Percentiles rank a stretch among this genome's conserved stretches.
These are phyloP conservation scores for Pisolithus sp. DNA, from an alignment of 768 basidiomycete genomes.

Conservation along the genomic window DNA sequence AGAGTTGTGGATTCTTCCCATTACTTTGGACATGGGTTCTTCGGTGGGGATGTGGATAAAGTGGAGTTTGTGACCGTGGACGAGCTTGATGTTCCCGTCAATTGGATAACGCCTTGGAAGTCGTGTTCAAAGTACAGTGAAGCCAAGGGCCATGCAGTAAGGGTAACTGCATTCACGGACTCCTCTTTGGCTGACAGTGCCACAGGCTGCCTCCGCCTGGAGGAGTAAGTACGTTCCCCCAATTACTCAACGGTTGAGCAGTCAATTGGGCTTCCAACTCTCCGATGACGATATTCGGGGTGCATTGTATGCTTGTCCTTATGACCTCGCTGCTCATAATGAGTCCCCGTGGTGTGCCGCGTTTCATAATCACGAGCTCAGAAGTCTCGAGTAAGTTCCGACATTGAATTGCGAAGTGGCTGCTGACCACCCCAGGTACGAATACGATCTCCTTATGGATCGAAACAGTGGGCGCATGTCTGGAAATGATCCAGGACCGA, in stretches of 20 bases:
- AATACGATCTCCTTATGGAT: slow-evolving; percentile 35
- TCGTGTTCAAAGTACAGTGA: slow-evolving; percentile 27
- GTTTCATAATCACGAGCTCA: slow-evolving; percentile 31
- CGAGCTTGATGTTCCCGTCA: slow-evolving; percentile 31
- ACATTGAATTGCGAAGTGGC: neutral
- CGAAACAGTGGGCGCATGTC: slow-evolving; percentile 31
- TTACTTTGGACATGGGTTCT: slow-evolving; percentile 36
- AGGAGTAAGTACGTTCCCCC: slow-evolving; percentile 28
- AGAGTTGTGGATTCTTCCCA: slow-evolving; percentile 35
- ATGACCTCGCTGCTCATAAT: slow-evolving; percentile 32
- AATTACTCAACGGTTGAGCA: slow-evolving; percentile 31
- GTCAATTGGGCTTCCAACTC: slow-evolving; percentile 27
- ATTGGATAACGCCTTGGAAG: slow-evolving; percentile 38
- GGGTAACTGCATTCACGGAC: neutral
- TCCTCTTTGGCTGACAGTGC: neutral
- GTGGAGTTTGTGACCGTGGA: slow-evolving; percentile 24
- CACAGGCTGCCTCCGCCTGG: slow-evolving; percentile 25
- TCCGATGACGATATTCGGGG: slow-evolving; percentile 32
- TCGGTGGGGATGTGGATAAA: slow-evolving; percentile 26
- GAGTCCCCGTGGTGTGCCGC: slow-evolving; percentile 36
- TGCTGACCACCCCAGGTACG: slow-evolving; percentile 23
- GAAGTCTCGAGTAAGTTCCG: slow-evolving; percentile 30
- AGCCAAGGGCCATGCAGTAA: slow-evolving; percentile 4
- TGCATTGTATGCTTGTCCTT: slow-evolving; percentile 38
- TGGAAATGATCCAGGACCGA: slow-evolving; percentile 26